These are phyloP conservation scores for Boletus speciosus DNA, from an alignment of 768 basidiomycete genomes.

Conservation along the genomic window DNA sequence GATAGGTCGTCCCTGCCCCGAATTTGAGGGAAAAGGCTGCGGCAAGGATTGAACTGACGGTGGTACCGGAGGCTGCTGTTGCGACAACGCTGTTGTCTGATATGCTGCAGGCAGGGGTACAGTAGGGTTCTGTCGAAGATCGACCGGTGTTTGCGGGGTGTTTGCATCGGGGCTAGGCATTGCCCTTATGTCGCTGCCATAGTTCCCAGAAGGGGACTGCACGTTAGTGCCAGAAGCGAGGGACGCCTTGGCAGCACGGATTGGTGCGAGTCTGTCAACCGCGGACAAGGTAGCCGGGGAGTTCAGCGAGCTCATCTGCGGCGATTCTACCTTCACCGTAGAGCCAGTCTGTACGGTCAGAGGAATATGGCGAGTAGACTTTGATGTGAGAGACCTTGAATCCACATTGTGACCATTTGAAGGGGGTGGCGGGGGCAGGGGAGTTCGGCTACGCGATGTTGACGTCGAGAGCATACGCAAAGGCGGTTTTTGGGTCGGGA, in stretches of 20 bases:
- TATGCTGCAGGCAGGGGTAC: not conserved
- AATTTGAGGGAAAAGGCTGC: not conserved
- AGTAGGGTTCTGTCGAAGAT: conserved; percentile 1
- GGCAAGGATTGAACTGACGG: not conserved
- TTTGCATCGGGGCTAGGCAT: not conserved
- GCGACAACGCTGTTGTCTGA: not conserved
- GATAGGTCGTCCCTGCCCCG: conserved; percentile 1
- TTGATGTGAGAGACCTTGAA: not conserved
- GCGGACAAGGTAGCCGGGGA: conserved; percentile 4
- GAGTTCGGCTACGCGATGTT: not conserved
- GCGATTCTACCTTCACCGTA: conserved; percentile 19
- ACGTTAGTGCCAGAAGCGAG: conserved; percentile 9
- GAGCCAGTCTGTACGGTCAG: conserved; percentile 12
- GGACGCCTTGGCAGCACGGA: conserved; percentile 32
- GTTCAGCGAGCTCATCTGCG: conserved; percentile 6
- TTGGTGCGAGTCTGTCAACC: conserved; percentile 31
- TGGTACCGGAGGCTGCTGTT: not conserved
- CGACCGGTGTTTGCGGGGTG: not conserved
- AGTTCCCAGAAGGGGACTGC: conserved; percentile 10
- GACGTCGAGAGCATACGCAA: not conserved
- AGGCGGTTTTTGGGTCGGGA: not conserved
- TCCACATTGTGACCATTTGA: not conserved
- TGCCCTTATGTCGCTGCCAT: not conserved
- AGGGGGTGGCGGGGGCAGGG: not conserved
- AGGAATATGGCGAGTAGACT: not conserved